phyloP scores from a whole-genome alignment of 208 protist species.

The Tetramitus jugosus region DNA sequence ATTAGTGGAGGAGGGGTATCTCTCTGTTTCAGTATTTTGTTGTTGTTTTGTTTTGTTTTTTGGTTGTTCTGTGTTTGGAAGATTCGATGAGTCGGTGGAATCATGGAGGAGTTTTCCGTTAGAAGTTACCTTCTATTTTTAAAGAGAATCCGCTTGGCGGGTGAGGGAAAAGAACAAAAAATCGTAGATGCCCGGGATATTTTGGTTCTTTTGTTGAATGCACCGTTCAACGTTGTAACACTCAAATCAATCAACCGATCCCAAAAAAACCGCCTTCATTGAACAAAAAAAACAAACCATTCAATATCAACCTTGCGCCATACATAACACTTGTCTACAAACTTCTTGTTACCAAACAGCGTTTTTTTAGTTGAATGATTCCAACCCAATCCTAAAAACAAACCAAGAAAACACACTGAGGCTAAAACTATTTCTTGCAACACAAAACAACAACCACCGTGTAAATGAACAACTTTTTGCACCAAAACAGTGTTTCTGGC shows the following conservation, averaged over 20 bases:
- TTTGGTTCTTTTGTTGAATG: no score
- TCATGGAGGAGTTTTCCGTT: not conserved
- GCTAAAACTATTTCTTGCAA: not conserved
- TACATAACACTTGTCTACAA: not conserved
- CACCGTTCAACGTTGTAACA: no score
- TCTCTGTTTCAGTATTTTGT: no score
- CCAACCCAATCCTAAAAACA: not conserved
- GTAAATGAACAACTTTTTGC: not conserved
- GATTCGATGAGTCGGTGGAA: not conserved
- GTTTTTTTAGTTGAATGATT: not conserved
- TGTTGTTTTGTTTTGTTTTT: not conserved
- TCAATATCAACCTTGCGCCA: no score
- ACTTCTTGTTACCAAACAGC: not conserved
- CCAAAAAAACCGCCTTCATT: no score
- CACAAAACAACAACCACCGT: not conserved
- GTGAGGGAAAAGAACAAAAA: no score
- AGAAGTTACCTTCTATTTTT: not conserved
- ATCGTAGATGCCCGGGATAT: no score
- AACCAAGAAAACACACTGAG: not conserved
- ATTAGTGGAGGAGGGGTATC: not conserved
- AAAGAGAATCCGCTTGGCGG: no score
- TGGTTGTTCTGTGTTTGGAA: not conserved
- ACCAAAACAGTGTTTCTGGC: not conserved
- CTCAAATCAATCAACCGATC: no score
- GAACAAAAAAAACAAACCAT: not conserved